These are phyloP conservation scores for Mycena sanguinolenta DNA, from an alignment of 768 basidiomycete genomes.

Conservation along the genomic window DNA sequence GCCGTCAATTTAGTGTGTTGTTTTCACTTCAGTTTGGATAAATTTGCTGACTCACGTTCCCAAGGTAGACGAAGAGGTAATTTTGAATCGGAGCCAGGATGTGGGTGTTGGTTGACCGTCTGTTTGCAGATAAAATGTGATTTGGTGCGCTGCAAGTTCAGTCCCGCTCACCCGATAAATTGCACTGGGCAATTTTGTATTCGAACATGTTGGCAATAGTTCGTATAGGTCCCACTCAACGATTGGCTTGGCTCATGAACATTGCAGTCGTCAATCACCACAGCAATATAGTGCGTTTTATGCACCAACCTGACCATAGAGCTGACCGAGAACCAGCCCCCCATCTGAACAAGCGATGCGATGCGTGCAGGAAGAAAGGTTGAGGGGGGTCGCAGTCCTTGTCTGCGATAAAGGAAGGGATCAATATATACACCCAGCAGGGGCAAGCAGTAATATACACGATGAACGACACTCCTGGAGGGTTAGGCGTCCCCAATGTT, in stretches of 20 bases:
- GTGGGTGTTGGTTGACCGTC: conserved; percentile 2
- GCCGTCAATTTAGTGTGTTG: conserved; percentile 33
- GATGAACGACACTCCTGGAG: conserved; percentile 26
- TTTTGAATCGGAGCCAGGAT: neutral
- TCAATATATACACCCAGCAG: conserved; percentile 37
- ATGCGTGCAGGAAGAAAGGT: conserved; percentile 53
- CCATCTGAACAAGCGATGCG: conserved; percentile 71
- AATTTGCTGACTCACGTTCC: neutral
- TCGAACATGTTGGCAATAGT: conserved; percentile 81
- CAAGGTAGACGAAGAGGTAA: conserved; percentile 36
- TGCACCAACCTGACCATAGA: conserved; percentile 13
- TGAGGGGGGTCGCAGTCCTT: conserved; percentile 5
- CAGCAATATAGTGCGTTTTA: conserved; percentile 70
- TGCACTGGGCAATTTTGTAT: conserved; percentile 67
- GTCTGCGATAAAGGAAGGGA: conserved; percentile 22
- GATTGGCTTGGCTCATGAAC: conserved; percentile 21
- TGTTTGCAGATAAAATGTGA: conserved; percentile 70
- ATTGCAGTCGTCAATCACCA: conserved; percentile 69
- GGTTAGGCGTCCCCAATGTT: conserved; percentile 81
- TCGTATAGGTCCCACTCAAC: conserved; percentile 42
- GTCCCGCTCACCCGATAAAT: conserved; percentile 63
- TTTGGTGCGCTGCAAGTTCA: conserved; percentile 72
- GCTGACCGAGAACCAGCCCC: conserved; percentile 57
- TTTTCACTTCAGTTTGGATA: neutral
- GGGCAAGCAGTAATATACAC: conserved; percentile 27